Percentiles rank a stretch among this genome's conserved stretches.
Evolutionary conservation across 805 yeast genomes (phyloP).

Genomic region (Nakazawaea anatomiae): DNA sequence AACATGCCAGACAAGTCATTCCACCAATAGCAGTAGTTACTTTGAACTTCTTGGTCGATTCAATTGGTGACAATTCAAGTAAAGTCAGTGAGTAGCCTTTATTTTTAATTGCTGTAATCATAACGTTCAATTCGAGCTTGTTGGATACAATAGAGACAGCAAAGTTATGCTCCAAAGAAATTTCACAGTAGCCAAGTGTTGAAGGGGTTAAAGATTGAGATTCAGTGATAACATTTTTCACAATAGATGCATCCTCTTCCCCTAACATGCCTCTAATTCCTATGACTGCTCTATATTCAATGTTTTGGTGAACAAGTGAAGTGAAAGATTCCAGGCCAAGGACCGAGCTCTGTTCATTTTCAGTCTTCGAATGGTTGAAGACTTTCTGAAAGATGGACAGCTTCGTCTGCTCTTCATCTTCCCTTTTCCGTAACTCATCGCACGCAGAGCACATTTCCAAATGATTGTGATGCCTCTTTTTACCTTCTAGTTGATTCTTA

Average conservation of each 20-base stretch:
- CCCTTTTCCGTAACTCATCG: slow-evolving; percentile 17
- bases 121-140: slow-evolving; percentile 41
- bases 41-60: slow-evolving; percentile 39
- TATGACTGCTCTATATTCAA: slow-evolving; percentile 43
- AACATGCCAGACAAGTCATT: slow-evolving; percentile 69
- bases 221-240: slow-evolving; percentile 33
- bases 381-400: slow-evolving; percentile 9
- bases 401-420: slow-evolving; percentile 13
- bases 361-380: slow-evolving; percentile 9
- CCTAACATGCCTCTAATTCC: slow-evolving; percentile 67
- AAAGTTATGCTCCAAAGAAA: slow-evolving; percentile 47
- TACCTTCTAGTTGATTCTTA: slow-evolving; percentile 15
- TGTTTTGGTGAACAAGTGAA: slow-evolving; percentile 15
- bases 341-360: slow-evolving; percentile 12
- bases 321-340: slow-evolving; percentile 19
- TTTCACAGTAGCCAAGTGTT: slow-evolving; percentile 15
- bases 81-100: slow-evolving; percentile 44
- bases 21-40: slow-evolving; percentile 65
- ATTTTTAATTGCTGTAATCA: slow-evolving; percentile 42
- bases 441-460: slow-evolving; percentile 37
- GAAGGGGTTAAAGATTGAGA: not conserved
- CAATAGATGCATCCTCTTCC: slow-evolving; percentile 49
- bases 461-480: slow-evolving; percentile 26
- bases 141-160: slow-evolving; percentile 50
- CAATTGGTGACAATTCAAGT: slow-evolving; percentile 55